Evolutionary conservation across 495 filamentous ascomycete species (phyloP).

Genomic region (Annulohypoxylon maeteangense): DNA sequence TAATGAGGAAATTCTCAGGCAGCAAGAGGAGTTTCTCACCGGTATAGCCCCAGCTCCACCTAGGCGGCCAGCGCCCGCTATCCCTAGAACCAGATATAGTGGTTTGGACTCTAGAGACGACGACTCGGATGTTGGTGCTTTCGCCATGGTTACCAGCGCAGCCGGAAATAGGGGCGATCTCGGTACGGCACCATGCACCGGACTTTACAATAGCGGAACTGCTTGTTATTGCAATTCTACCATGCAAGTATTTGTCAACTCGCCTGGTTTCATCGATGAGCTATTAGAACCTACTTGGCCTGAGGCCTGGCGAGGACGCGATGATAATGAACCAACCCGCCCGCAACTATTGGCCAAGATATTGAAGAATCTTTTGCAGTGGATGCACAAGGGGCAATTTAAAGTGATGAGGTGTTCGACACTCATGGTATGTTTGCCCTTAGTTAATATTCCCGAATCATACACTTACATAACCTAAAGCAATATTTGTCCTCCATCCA

Average conservation of each 20-base stretch:
- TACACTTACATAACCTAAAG: conserved; percentile 49
- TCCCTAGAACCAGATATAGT: conserved; percentile 86
- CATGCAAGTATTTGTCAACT: conserved; percentile 84
- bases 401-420: conserved; percentile 65
- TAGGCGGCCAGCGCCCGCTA: conserved; percentile 80
- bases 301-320: conserved; percentile 54
- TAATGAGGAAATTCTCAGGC: background rate
- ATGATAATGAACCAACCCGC: conserved; percentile 72
- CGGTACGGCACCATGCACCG: conserved; percentile 59
- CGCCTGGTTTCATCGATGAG: conserved; percentile 74
- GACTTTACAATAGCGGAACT: conserved; percentile 80
- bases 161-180: background rate
- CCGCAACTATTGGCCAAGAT: conserved; percentile 82
- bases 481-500: conserved; percentile 52
- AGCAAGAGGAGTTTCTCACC: conserved; percentile 51
- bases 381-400: conserved; percentile 75
- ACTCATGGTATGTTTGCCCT: conserved; percentile 66
- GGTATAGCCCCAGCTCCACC: conserved; percentile 57
- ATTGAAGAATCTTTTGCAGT: conserved; percentile 74
- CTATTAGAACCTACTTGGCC: conserved; percentile 60
- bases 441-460: background rate
- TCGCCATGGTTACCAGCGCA: conserved; percentile 44
- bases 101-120: conserved; percentile 73
- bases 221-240: conserved; percentile 90
- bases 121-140: conserved; percentile 49